phyloP scores from a whole-genome alignment of 345 rosid genomes.

The Geranium rotundifolium region DNA sequence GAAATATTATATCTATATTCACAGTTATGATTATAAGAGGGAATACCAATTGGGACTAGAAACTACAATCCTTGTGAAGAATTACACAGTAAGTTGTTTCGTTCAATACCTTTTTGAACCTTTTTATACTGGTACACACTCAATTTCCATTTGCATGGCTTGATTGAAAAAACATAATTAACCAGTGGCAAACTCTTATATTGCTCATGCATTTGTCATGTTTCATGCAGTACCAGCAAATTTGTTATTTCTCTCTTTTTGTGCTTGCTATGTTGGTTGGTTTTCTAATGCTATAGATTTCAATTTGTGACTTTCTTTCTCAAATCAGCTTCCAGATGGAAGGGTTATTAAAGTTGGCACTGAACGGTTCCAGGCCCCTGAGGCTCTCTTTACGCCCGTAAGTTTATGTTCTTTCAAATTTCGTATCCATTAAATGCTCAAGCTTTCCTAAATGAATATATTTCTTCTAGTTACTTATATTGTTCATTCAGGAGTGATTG shows the following conservation, averaged over 20 bases:
- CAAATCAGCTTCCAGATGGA: constrained; percentile 89
- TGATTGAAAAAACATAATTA: background rate
- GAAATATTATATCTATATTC: constrained; percentile 12
- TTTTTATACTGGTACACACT: background rate
- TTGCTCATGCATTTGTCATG: background rate
- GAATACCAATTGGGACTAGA: constrained; percentile 89
- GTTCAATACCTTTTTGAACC: background rate
- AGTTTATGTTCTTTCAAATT: constrained; percentile 11
- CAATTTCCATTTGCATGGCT: background rate
- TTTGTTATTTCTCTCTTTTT: background rate
- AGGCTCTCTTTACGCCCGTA: constrained; percentile 98
- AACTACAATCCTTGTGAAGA: constrained; percentile 90
- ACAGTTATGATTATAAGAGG: constrained; percentile 93
- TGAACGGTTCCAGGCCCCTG: constrained; percentile 98
- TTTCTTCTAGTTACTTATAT: background rate
- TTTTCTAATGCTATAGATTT: background rate
- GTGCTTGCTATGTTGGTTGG: background rate
- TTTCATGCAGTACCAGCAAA: background rate
- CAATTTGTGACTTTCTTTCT: background rate
- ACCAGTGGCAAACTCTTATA: background rate
- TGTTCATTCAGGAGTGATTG: background rate
- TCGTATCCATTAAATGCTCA: background rate
- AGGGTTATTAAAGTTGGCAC: constrained; percentile 93
- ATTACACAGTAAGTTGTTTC: constrained; percentile 68
- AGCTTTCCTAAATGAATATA: background rate